Evolutionary conservation across 108 stramenopile species (phyloP), one percentile per base, ranked within the genome.

Genomic region (Chaetoceros tenuissimus): DNA sequence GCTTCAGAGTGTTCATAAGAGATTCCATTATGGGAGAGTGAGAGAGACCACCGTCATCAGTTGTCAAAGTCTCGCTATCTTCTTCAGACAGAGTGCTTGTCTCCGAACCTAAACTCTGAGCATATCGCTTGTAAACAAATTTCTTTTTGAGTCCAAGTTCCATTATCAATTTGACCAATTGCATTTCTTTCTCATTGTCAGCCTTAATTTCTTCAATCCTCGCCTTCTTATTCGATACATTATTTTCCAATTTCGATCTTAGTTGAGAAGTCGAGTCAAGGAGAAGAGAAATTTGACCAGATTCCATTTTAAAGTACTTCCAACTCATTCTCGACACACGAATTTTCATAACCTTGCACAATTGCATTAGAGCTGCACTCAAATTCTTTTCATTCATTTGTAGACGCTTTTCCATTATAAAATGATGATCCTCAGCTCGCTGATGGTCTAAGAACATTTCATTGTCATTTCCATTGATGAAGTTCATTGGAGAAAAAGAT

Each of bases 261-360:
- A 85, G 53, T 8, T 64, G 58, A n/a, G 62, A 63, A 5, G 85
- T 79, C 22, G 89, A 79, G 17, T 64, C 51, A 60, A 66, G 67
- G 13, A 83, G 56, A 43, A 72, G 56, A 0, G 71, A 64, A n/a
- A 76, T 72, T 59, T 91, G 81, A 57, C 68, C 73, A 1, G 60
- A 62, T 68, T 91, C 89, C 25, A 55, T 63, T 53, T 81, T 79
- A 29, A 81, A 69, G 55, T 75, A 83, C 49, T 69, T 64, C 71
- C 74, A 82, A n/a, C 79, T 77, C 85, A 91, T 91, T 24, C 89
- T 68, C 22, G 84, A 60, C 23, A 68, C 74, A 55, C 89, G 72
- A 16, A 87, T 55, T 29, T 81, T 72, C 45, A 69, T 74, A 23
- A 73, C 77, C 31, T 60, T 65, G 55, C 89, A 85, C 1, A 87